Percentiles rank a stretch among this genome's conserved stretches.
phyloP scores from a whole-genome alignment of 768 basidiomycete genomes.

The Lactarius psammicola region DNA sequence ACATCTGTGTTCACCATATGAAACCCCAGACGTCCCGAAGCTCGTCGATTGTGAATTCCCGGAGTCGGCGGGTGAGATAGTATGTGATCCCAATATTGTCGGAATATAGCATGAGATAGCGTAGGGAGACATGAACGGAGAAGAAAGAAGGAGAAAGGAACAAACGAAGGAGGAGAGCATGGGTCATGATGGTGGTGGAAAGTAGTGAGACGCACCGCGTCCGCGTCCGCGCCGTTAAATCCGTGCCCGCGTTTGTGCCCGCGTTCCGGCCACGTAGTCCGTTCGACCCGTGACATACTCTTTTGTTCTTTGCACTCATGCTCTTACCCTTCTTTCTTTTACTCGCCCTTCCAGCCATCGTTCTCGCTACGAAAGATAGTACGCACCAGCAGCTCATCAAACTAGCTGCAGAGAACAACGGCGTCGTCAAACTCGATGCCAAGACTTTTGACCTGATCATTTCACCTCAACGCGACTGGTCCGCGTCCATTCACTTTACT shows the following conservation, averaged over 20 bases:
- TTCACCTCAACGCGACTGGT: conserved; percentile 77
- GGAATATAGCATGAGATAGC: conserved; percentile 77
- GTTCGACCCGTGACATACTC: neutral
- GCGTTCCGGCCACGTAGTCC: conserved; percentile 24
- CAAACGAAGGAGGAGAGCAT: conserved; percentile 86
- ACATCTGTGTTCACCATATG: conserved; percentile 56
- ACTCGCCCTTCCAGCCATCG: conserved; percentile 36
- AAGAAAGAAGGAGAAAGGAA: conserved; percentile 93
- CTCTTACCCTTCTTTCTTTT: conserved; percentile 36
- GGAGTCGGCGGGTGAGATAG: conserved; percentile 77
- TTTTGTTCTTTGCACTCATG: conserved; percentile 19
- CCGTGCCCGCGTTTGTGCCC: neutral
- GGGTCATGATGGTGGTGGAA: conserved; percentile 44
- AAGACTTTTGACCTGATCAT: conserved; percentile 76
- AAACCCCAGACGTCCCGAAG: conserved; percentile 88
- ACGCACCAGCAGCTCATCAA: conserved; percentile 59
- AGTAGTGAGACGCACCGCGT: neutral
- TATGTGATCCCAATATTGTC: conserved; percentile 92
- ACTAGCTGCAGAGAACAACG: conserved; percentile 69
- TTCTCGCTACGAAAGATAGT: conserved; percentile 33
- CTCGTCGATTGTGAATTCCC: conserved; percentile 63
- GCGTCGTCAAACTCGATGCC: conserved; percentile 79
- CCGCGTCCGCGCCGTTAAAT: conserved; percentile 1
- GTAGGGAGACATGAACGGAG: conserved; percentile 89
- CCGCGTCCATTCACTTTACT: conserved; percentile 83